These are phyloP conservation scores for Bertia moriformis DNA, from an alignment of 2,329 filamentous ascomycete species.

Conservation along the genomic window DNA sequence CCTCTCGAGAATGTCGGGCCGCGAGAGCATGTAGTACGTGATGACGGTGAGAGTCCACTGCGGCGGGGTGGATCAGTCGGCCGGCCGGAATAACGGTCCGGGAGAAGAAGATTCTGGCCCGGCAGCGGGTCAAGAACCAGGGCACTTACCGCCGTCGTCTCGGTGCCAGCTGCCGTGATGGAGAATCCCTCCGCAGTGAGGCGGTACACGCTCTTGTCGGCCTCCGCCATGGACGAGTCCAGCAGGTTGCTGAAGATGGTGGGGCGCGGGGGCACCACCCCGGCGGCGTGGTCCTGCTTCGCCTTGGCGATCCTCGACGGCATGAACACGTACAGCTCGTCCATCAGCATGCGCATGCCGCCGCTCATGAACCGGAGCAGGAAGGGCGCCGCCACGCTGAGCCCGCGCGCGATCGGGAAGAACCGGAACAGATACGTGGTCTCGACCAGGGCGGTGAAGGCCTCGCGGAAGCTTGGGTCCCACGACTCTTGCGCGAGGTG, in stretches of 20 bases:
- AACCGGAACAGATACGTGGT: background rate
- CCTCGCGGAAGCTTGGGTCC: background rate
- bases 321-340: slow-evolving; percentile 4
- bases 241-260: slow-evolving; percentile 10
- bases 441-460: background rate
- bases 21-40: slow-evolving; percentile 17
- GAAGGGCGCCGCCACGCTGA: background rate
- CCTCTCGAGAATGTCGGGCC: slow-evolving; percentile 13
- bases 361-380: background rate
- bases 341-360: background rate
- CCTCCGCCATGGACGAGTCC: slow-evolving; percentile 4
- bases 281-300: slow-evolving; percentile 5
- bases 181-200: slow-evolving; percentile 7
- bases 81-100: no score
- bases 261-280: slow-evolving; percentile 4
- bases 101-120: no score
- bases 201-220: slow-evolving; percentile 5
- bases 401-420: background rate
- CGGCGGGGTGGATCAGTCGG: no score
- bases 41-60: slow-evolving; percentile 15
- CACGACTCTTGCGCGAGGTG: background rate
- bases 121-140: no score
- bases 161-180: slow-evolving; percentile 14
- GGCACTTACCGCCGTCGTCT: slow-evolving; percentile 13
- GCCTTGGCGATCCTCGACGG: slow-evolving; percentile 5